A percentile compares a stretch with the other conserved stretches of the same genome.
Conservation (phyloP, 2,329 filamentous ascomycete genomes). For the Aspergillus sp. region DNA sequence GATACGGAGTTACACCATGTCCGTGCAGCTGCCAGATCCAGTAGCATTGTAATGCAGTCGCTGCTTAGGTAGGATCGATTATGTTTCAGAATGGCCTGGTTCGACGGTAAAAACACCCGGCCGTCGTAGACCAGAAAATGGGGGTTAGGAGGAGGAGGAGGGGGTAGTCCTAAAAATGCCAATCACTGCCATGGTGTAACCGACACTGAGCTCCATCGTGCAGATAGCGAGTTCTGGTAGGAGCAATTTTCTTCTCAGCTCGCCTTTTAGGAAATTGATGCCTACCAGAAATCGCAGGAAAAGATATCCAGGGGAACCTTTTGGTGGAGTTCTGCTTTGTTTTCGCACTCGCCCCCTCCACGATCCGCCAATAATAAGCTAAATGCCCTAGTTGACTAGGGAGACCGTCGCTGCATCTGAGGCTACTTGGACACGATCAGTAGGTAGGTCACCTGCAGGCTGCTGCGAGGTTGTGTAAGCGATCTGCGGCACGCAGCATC, state of each 20-base stretch:
- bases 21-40: constrained; percentile 4
- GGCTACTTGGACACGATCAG: constrained; percentile 16
- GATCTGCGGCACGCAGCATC: constrained; percentile 19
- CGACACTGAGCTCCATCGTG: not conserved
- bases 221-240: constrained; percentile 3
- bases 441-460: constrained; percentile 21
- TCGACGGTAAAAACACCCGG: constrained; percentile 18
- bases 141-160: not conserved
- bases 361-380: constrained; percentile 9
- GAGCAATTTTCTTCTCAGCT: not conserved
- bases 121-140: not conserved
- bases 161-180: not conserved
- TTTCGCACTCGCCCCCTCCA: not conserved
- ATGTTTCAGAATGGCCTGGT: constrained; percentile 10
- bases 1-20: not conserved
- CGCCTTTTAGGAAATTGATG: not conserved
- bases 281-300: constrained; percentile 3
- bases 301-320: constrained; percentile 12
- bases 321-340: not conserved
- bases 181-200: not conserved
- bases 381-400: constrained; percentile 12
- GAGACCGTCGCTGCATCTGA: constrained; percentile 10
- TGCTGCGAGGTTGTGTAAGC: constrained; percentile 17
- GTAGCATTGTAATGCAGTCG: not conserved
- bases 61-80: not conserved